phyloP scores from a whole-genome alignment of 371 early-diverging fungal genomes.

The Actinomortierella ambigua region DNA sequence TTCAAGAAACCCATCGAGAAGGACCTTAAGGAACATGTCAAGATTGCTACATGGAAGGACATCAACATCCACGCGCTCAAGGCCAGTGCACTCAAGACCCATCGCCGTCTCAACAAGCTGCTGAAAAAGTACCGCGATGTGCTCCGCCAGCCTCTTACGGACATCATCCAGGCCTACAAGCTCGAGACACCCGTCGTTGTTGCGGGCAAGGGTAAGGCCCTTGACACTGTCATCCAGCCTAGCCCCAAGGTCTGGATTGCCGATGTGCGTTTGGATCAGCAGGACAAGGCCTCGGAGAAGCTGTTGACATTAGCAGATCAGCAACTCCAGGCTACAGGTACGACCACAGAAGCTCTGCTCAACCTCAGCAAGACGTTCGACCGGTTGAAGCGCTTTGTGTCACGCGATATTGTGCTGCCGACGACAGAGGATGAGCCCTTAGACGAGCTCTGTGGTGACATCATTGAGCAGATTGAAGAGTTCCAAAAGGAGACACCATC shows the following conservation, averaged over 20 bases:
- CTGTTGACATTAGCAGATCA: constrained; percentile 16
- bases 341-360: constrained; percentile 31
- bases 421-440: constrained; percentile 30
- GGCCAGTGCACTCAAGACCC: constrained; percentile 90
- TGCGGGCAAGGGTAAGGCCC: constrained; percentile 35
- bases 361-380: constrained; percentile 43
- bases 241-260: constrained; percentile 39
- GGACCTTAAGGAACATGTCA: constrained; percentile 91
- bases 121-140: constrained; percentile 86
- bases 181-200: constrained; percentile 47
- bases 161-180: constrained; percentile 73
- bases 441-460: constrained; percentile 44
- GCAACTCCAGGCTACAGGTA: constrained; percentile 15
- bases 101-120: constrained; percentile 88
- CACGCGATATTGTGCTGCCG: constrained; percentile 27
- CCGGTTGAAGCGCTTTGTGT: constrained; percentile 30
- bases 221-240: constrained; percentile 31
- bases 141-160: constrained; percentile 72
- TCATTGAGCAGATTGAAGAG: constrained; percentile 46
- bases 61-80: constrained; percentile 93
- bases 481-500: constrained; percentile 65
- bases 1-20: constrained; percentile 80
- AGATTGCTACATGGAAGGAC: constrained; percentile 97
- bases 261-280: constrained; percentile 8
- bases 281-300: constrained; percentile 11